Evolutionary conservation across 371 early-diverging fungal species (phyloP).

Genomic region (Funneliformis caledonium): DNA sequence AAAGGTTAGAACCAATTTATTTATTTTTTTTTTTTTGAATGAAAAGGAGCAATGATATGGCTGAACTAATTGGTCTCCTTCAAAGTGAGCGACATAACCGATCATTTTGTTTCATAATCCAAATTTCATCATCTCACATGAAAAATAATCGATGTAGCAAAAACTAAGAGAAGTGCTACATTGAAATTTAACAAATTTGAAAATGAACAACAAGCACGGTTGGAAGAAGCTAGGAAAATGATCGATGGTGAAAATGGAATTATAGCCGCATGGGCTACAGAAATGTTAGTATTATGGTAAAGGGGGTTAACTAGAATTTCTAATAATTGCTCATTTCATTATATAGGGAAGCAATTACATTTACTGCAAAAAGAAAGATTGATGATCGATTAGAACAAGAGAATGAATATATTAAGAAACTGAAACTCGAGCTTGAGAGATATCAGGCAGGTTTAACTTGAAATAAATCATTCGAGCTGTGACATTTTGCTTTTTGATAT

Average conservation of each 20-base stretch:
- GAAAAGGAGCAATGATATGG: slow-evolving; percentile 19
- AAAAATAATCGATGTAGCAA: not conserved
- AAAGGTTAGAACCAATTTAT: no score
- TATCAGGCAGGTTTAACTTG: slow-evolving; percentile 14
- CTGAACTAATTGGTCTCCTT: slow-evolving; percentile 15
- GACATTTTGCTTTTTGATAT: not conserved
- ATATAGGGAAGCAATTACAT: slow-evolving; percentile 7
- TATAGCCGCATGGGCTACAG: not conserved
- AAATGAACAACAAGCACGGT: not conserved
- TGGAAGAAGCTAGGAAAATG: not conserved
- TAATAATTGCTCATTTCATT: not conserved
- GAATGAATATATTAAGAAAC: not conserved
- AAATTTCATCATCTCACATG: not conserved
- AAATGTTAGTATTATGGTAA: not conserved
- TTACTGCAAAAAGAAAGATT: not conserved
- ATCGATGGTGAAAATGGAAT: slow-evolving; percentile 20
- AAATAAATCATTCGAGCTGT: not conserved
- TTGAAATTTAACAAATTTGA: slow-evolving; percentile 21
- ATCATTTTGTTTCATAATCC: not conserved
- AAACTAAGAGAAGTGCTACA: not conserved
- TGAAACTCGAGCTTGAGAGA: slow-evolving; percentile 5
- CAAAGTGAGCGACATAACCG: not conserved
- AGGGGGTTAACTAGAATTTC: not conserved
- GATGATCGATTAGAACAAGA: not conserved
- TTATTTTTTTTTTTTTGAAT: not conserved